These are phyloP conservation scores for Raffaelea deltoideospora DNA, from an alignment of 2,329 filamentous ascomycete species.

Conservation along the genomic window DNA sequence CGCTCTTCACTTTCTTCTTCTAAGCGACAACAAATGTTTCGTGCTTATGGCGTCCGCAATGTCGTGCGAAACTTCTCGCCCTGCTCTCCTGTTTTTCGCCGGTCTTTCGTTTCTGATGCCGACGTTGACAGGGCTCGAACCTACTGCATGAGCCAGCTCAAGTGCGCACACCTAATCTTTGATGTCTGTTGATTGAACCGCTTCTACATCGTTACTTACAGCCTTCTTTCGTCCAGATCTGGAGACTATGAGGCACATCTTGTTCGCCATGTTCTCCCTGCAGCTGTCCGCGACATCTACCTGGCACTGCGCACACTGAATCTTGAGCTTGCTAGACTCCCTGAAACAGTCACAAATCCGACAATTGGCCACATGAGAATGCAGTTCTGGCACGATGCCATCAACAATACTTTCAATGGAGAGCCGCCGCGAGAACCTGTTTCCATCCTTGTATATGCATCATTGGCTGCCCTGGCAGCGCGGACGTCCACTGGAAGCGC, in stretches of 20 bases:
- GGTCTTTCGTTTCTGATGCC: constrained; percentile 31
- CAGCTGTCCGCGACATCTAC: constrained; percentile 63
- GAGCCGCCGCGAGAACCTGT: constrained; percentile 81
- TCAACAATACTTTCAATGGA: constrained; percentile 58
- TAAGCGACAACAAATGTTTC: not conserved
- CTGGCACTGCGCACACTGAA: constrained; percentile 86
- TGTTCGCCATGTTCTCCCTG: constrained; percentile 71
- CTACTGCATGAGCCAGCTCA: constrained; percentile 39
- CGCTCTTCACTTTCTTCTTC: not conserved
- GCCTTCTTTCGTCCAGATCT: not conserved
- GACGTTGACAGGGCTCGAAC: constrained; percentile 36
- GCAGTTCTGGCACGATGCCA: constrained; percentile 85
- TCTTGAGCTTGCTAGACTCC: constrained; percentile 76
- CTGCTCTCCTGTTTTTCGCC: constrained; percentile 9
- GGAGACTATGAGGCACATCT: constrained; percentile 83
- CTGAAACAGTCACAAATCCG: constrained; percentile 78
- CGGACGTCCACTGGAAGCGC: constrained; percentile 20
- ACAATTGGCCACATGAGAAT: constrained; percentile 78
- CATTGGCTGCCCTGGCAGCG: constrained; percentile 45
- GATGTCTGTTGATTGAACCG: not conserved
- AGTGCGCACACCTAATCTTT: constrained; percentile 17
- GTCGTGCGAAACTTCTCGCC: constrained; percentile 19
- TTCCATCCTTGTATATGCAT: constrained; percentile 65
- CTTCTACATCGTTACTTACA: no score
- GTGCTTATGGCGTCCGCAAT: constrained; percentile 19